Base-by-base conservation (phyloP, 257 asterid genomes). In the Salvia hispanica region DNA sequence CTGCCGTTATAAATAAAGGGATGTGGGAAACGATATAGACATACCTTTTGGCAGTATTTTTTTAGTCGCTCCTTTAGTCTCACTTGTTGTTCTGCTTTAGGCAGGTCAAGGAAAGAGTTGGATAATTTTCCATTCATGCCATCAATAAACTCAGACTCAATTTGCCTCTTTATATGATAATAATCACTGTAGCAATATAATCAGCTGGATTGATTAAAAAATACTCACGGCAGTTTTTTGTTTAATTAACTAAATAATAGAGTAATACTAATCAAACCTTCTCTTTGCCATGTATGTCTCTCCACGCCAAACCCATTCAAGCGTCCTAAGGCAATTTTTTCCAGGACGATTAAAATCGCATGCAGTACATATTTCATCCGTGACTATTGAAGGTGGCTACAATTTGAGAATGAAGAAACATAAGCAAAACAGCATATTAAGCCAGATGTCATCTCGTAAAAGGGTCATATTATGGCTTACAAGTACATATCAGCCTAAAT, bases 241-340 rank as follows among this genome's bases (percentile, higher is more conserved):
- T 56, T 66, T 21, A 50, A 47, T 57, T 75, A 37, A 46, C 67
- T 36, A 65, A 61, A 21, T 25, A 55, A 15, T 62, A 74, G 66
- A 62, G 72, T 56, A 74, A 70, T 61, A 62, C 51, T 58, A 75
- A 66, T 52, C 54, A 65, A 58, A 93, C 99, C 99, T 93, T 84
- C 92, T 87, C 88, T 93, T 93, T 74, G 96, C 99, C 86, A 42
- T 88, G 84, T 88, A 93, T 62, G 89, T 84, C 84, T 90, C 97
- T 71, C 99, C 99, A 71, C 99, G 95, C 99, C 99, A 93, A 75
- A 90, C 99, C 99, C 99, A 93, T 76, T 93, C 97, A 74, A 93
- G 97, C 88, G 82, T 93, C 79, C 99, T 76, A 34, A 93, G 97
- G 84, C 99, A 93, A 61, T 83, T 88, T 80, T 93, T 93, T 54